Conservation (phyloP, 306 rosid genomes). For the Potentilla sterilis region DNA sequence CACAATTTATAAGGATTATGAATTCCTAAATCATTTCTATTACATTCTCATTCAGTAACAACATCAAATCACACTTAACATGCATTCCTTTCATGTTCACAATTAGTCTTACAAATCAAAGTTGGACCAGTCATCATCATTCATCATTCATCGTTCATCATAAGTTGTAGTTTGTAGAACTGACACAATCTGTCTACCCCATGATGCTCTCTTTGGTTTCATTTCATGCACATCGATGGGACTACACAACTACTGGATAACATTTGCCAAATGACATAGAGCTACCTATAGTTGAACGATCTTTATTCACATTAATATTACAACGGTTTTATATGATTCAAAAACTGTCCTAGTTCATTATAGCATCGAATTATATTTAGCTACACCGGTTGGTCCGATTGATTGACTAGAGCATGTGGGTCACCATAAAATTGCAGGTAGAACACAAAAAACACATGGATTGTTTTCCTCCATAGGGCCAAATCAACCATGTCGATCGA, state of each 20-base stretch:
- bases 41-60: too few relatives aligned
- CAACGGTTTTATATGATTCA: not conserved
- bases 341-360: not conserved
- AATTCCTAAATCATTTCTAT: too few relatives aligned
- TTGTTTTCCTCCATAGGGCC: conserved; percentile 27
- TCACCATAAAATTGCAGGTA: conserved; percentile 26
- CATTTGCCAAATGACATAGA: not conserved
- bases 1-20: too few relatives aligned
- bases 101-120: too few relatives aligned
- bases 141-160: not conserved
- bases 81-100: too few relatives aligned
- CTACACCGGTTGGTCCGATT: conserved; percentile 23
- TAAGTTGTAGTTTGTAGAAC: not conserved
- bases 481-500: conserved; percentile 1
- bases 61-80: too few relatives aligned
- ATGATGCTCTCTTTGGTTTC: not conserved
- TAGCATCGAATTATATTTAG: not conserved
- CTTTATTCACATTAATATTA: not conserved
- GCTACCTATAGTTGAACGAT: not conserved
- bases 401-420: conserved; percentile 47
- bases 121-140: not conserved
- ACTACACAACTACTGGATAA: not conserved
- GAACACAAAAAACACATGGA: conserved; percentile 53
- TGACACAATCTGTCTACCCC: not conserved
- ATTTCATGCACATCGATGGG: conserved; percentile 1